These are phyloP conservation scores for Blumeria hordei DNA, from an alignment of 2,329 filamentous ascomycete species.

Conservation along the genomic window DNA sequence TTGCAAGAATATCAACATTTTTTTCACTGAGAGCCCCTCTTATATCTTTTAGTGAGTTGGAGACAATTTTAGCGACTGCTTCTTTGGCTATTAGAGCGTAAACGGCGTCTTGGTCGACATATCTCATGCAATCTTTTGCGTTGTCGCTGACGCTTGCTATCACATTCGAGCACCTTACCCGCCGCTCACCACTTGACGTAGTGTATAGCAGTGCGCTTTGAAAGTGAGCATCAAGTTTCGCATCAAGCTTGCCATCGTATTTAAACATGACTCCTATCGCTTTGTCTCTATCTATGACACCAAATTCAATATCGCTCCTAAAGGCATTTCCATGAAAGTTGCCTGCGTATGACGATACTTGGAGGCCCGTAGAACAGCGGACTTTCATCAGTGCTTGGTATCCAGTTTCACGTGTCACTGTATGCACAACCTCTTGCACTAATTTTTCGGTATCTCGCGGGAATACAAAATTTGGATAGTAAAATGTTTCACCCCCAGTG, in stretches of 20 bases:
- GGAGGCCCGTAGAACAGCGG: constrained; percentile 84
- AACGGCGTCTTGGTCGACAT: constrained; percentile 88
- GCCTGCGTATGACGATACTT: constrained; percentile 82
- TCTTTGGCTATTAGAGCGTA: constrained; percentile 78
- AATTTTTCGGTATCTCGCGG: constrained; percentile 69
- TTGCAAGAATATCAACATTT: constrained; percentile 74
- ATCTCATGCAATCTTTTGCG: constrained; percentile 66
- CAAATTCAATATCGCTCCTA: constrained; percentile 83
- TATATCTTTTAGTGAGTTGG: constrained; percentile 61
- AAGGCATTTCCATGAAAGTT: constrained; percentile 94
- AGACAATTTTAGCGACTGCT: constrained; percentile 60
- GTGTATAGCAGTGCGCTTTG: constrained; percentile 90
- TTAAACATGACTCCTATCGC: constrained; percentile 75
- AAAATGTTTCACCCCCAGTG: constrained; percentile 88
- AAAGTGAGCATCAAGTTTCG: constrained; percentile 92
- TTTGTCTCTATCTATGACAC: constrained; percentile 80
- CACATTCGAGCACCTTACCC: constrained; percentile 79
- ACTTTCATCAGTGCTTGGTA: constrained; percentile 97
- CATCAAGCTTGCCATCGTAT: constrained; percentile 93
- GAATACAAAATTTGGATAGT: constrained; percentile 87
- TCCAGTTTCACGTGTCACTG: constrained; percentile 71
- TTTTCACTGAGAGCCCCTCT: constrained; percentile 67
- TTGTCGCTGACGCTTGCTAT: constrained; percentile 81
- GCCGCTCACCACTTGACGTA: constrained; percentile 64
- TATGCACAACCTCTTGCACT: constrained; percentile 63